Percentiles rank a stretch among this genome's conserved stretches.
These are phyloP conservation scores for Chytridium lagenaria DNA, from an alignment of 371 early-diverging fungal species.

Conservation along the genomic window DNA sequence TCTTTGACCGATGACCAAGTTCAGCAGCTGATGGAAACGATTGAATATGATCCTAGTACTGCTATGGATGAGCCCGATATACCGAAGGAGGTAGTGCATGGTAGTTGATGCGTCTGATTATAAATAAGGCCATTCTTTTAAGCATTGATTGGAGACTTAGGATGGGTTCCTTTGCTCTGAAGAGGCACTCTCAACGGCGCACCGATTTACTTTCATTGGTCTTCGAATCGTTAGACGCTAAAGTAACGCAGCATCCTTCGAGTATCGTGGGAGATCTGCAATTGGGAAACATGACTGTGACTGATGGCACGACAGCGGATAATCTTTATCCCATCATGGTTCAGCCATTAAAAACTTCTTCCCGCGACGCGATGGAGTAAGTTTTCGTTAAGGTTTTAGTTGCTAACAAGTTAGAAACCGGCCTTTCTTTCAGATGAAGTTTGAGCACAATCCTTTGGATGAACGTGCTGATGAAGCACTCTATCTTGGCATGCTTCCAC, in stretches of 20 bases:
- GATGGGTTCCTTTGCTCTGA: conserved; percentile 85
- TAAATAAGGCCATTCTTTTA: conserved; percentile 63
- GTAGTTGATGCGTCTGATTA: neutral
- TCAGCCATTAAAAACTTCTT: conserved; percentile 68
- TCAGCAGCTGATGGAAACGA: conserved; percentile 89
- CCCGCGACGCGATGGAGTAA: neutral
- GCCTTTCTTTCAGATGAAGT: conserved; percentile 79
- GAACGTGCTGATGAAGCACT: conserved; percentile 87
- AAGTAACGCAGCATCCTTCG: conserved; percentile 69
- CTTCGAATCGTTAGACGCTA: conserved; percentile 61
- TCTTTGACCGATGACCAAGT: conserved; percentile 41
- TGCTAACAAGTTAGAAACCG: conserved; percentile 19
- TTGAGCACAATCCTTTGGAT: conserved; percentile 89
- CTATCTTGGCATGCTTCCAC: conserved; percentile 82
- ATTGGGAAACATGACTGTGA: conserved; percentile 78
- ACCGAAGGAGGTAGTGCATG: conserved; percentile 70
- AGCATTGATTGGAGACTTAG: conserved; percentile 74
- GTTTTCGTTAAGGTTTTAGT: neutral
- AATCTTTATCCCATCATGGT: conserved; percentile 84
- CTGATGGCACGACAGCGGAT: conserved; percentile 78
- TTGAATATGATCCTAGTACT: conserved; percentile 90
- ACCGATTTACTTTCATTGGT: conserved; percentile 58
- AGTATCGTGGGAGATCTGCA: conserved; percentile 74
- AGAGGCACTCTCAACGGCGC: conserved; percentile 52
- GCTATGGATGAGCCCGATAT: conserved; percentile 69